Evolutionary conservation across 305 asterid species (phyloP), one percentile per base, ranked within the genome.

Genomic region (Rubia balearica): DNA sequence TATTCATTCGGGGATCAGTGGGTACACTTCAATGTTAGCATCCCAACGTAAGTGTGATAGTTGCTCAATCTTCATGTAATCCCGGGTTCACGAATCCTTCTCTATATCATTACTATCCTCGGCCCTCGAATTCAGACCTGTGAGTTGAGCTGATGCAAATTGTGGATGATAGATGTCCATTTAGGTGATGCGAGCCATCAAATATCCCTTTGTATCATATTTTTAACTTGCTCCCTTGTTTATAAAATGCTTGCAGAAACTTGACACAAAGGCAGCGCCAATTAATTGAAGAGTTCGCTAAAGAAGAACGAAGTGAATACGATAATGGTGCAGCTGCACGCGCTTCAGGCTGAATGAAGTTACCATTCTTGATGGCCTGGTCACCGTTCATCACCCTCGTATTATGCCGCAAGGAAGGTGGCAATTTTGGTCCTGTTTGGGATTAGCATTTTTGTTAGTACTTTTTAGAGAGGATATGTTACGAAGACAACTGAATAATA

Each of bases 11-110:
- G 99, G 48, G 96, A 94, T 70, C 89, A 94, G 77, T 94, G 82
- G 73, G 98, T 94, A 68, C 98, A 94, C 86, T 91, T 91, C 86
- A 94, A 81, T 38, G 86, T 94, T 87, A 84, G 84, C 88, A 91
- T 94, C 72, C 99, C 99, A 59, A 67, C 85, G 99, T 91, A 89
- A 80, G 98, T 79, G 55, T 79, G 55, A 75, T 33, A 64, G 42
- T 67, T 17, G 10, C 11, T 10, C 41, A 13, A 6, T 33, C 21
- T 17, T 55, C 24, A 12, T 16, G 13, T 19, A 60, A 4, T 40
- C 46, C 19, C 59, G 22, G 17, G 22, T 33, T 42, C 43, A 55
- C 41, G 8, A 69, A n/a, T 24, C 33, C 60, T 9, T 16, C 51
- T 22, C 56, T 49, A 49, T 49, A 16, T 5, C 17, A 4, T 7